These are phyloP conservation scores for Phylloporus rhodoxanthus DNA, from an alignment of 768 basidiomycete species.

Conservation along the genomic window DNA sequence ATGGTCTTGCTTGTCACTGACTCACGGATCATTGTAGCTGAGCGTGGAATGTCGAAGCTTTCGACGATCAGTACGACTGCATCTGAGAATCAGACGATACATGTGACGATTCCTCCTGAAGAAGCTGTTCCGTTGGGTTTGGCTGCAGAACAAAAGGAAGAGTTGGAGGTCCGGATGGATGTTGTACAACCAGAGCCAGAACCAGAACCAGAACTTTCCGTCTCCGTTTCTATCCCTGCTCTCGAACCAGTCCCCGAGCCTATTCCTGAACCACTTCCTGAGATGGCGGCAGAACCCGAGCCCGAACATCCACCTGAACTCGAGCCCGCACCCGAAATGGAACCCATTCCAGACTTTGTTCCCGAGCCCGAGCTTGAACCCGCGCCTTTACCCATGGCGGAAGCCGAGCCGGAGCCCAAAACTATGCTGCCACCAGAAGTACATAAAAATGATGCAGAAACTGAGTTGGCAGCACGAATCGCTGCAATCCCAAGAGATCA, in stretches of 20 bases:
- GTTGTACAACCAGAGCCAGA: constrained; percentile 7
- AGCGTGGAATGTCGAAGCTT: constrained; percentile 39
- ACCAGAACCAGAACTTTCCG: constrained; percentile 3
- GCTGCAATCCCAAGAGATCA: constrained; percentile 25
- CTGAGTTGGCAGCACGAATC: constrained; percentile 24
- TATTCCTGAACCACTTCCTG: neutral
- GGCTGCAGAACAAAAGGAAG: constrained; percentile 13
- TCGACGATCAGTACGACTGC: constrained; percentile 43
- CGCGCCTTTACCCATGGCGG: neutral
- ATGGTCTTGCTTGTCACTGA: neutral
- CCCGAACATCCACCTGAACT: neutral
- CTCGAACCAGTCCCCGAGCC: constrained; percentile 1
- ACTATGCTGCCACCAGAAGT: neutral
- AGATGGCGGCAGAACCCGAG: neutral
- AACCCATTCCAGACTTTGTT: neutral
- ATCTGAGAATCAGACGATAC: constrained; percentile 42
- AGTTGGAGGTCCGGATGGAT: constrained; percentile 13
- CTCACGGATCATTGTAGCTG: constrained; percentile 4
- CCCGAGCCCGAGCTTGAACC: neutral
- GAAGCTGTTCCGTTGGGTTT: constrained; percentile 25
- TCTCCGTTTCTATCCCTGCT: neutral
- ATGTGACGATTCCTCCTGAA: constrained; percentile 20
- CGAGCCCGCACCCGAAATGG: neutral
- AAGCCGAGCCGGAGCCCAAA: neutral
- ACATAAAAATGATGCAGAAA: constrained; percentile 6